Evolutionary conservation across 129 eudicot species (phyloP).

Genomic region (Lonicera japonica): DNA sequence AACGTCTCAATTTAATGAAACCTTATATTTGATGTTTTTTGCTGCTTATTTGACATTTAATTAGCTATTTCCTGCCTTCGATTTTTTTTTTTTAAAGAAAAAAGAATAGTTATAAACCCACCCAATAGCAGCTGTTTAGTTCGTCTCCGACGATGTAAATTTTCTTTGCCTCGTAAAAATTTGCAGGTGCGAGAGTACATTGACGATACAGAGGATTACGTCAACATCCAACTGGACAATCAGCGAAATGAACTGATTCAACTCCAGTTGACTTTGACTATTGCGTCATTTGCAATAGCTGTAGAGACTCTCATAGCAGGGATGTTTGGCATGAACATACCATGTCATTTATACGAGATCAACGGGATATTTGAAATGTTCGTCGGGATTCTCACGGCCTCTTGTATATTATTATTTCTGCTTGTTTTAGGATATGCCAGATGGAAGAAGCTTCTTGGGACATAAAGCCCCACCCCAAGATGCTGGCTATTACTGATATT

Average conservation of each 20-base stretch:
- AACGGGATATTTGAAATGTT: conserved; percentile 44
- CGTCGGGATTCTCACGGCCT: conserved; percentile 40
- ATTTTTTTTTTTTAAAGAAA: too few relatives aligned
- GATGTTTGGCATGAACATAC: conserved; percentile 85
- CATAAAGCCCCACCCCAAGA: conserved; percentile 33
- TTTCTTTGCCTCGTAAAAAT: not conserved
- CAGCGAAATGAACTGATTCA: conserved; percentile 95
- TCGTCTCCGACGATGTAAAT: not conserved
- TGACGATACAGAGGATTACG: conserved; percentile 96
- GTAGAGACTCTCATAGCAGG: conserved; percentile 73
- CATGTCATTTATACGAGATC: conserved; percentile 29
- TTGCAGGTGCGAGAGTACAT: conserved; percentile 91
- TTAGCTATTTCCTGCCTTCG: too few relatives aligned
- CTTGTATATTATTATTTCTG: conserved; percentile 51
- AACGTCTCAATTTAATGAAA: too few relatives aligned
- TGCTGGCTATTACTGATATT: too few relatives aligned
- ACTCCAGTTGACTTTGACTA: conserved; percentile 80
- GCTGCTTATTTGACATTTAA: too few relatives aligned
- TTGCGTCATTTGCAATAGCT: conserved; percentile 82
- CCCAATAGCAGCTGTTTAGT: too few relatives aligned
- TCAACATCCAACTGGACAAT: conserved; percentile 90
- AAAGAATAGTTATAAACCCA: too few relatives aligned
- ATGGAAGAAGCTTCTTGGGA: conserved; percentile 96
- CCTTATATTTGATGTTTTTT: too few relatives aligned
- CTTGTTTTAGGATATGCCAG: conserved; percentile 75